Percentiles rank a stretch among this genome's conserved stretches.
These are phyloP conservation scores for Neurospora discreta DNA, from an alignment of 495 filamentous ascomycete species.

Conservation along the genomic window DNA sequence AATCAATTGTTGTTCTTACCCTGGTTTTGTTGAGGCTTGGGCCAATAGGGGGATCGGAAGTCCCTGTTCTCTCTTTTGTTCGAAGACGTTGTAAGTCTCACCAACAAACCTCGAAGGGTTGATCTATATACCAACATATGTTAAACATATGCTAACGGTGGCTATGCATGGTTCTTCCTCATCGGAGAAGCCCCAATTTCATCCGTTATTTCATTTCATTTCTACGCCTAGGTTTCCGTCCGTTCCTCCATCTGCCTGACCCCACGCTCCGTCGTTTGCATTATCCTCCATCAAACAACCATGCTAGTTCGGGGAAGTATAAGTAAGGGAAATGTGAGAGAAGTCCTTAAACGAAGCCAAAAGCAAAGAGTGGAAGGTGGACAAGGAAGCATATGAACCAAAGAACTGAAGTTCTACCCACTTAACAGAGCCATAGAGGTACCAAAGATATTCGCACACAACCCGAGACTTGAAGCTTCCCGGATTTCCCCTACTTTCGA, in stretches of 20 bases:
- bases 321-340: background rate
- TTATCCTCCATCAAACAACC: background rate
- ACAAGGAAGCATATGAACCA: background rate
- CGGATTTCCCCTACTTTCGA: background rate
- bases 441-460: background rate
- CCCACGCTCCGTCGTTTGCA: background rate
- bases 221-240: conserved; percentile 8
- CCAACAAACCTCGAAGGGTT: too few species aligned
- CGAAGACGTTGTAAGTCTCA: too few species aligned
- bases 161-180: background rate
- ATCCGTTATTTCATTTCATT: background rate
- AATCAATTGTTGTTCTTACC: background rate
- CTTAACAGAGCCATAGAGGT: background rate
- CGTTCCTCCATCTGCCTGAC: conserved; percentile 1
- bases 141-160: background rate
- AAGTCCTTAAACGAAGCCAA: background rate
- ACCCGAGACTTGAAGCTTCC: background rate
- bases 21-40: too few species aligned
- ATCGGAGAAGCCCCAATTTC: conserved; percentile 7
- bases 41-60: too few species aligned
- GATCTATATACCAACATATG: background rate
- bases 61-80: too few species aligned
- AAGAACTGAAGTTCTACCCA: background rate
- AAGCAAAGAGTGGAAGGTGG: background rate
- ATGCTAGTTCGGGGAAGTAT: background rate